Base-by-base conservation (phyloP, 805 yeast species). In the Ogataea minuta region DNA sequence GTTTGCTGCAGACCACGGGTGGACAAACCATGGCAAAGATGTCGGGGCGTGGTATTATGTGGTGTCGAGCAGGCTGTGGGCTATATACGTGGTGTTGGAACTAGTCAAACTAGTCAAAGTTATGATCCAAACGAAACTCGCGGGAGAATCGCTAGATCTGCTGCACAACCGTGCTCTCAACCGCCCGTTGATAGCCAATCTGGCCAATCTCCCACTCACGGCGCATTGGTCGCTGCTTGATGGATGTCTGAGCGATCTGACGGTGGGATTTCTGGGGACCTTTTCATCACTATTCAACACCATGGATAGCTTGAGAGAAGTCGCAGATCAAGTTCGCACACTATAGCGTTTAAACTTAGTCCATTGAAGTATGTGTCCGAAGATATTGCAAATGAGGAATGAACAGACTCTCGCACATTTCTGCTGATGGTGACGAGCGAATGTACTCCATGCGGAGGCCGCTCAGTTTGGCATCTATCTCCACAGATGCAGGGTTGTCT, bases 361-460 rank as follows among this genome's bases (percentile, higher is more conserved):
- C 36, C 6, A n/a, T 30, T 9, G 35, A 27, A 7, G 25, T 17
- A 15, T 37, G 28, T 17, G 13, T 27, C 14, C 62, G 48, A 25
- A 69, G 41, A 46, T 51, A 67, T 21, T 57, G 39, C 12, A 67
- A 53, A 45, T 69, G 67, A 8, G 66, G 73, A 13, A 63, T 50
- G 34, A 62, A 58, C 13, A 62, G 33, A 7, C 49, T 48, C 10
- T 56, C 46, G 51, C 74, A 69, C 28, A 48, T 56, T 3, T 41
- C 28, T 9, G 55, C 51, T 9, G 59, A 52, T 32, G 55, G 44
- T 29, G 58, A 54, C 2, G 53, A 51, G 43, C 52, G 42, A 24
- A 57, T 56, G 39, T 55, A 62, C 23, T 55, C 51, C 37, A 66
- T 23, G 23, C 50, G 50, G 13, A 62, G 39, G 7, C 65, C 66